Evolutionary conservation across 78 protist genomes (phyloP).

Genomic region (Planoprotostelium fungivorum): DNA sequence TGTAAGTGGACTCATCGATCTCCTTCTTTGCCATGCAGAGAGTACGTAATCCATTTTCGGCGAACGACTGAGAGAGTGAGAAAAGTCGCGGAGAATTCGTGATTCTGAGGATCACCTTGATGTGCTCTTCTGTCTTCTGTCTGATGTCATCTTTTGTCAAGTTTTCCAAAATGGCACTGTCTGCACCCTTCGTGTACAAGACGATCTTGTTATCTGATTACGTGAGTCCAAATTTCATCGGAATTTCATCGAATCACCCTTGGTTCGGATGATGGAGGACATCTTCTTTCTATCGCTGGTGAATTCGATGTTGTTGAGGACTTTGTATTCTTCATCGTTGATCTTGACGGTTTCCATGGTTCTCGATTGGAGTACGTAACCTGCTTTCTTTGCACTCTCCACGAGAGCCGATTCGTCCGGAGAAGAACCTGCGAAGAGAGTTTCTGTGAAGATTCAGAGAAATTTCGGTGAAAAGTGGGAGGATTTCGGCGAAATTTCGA

Average conservation of each 20-base stretch:
- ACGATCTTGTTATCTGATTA: background rate
- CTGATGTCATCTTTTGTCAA: slow-evolving; percentile 11
- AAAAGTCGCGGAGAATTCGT: background rate
- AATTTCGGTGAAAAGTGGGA: slow-evolving; percentile 2
- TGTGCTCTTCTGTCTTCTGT: background rate
- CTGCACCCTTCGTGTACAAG: slow-evolving; percentile 52
- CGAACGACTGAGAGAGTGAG: slow-evolving; percentile 38
- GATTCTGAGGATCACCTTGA: background rate
- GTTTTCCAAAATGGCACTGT: slow-evolving; percentile 20
- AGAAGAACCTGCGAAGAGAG: slow-evolving; percentile 33
- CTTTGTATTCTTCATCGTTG: background rate
- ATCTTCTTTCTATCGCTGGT: slow-evolving; percentile 42
- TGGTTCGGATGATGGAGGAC: slow-evolving; percentile 25
- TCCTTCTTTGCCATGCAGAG: slow-evolving; percentile 67
- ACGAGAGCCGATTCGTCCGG: slow-evolving; percentile 84
- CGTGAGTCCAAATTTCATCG: background rate
- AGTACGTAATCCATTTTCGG: slow-evolving; percentile 85
- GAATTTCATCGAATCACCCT: background rate
- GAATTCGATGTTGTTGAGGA: slow-evolving; percentile 50
- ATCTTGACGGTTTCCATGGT: slow-evolving; percentile 4
- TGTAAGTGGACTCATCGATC: slow-evolving; percentile 42
- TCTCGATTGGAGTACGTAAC: slow-evolving; percentile 49
- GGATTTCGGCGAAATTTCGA: background rate
- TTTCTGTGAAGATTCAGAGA: background rate
- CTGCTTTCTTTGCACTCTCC: slow-evolving; percentile 62